These are phyloP conservation scores for Chaetomiaceae sp. DNA, from an alignment of 2,329 filamentous ascomycete genomes.

Conservation along the genomic window DNA sequence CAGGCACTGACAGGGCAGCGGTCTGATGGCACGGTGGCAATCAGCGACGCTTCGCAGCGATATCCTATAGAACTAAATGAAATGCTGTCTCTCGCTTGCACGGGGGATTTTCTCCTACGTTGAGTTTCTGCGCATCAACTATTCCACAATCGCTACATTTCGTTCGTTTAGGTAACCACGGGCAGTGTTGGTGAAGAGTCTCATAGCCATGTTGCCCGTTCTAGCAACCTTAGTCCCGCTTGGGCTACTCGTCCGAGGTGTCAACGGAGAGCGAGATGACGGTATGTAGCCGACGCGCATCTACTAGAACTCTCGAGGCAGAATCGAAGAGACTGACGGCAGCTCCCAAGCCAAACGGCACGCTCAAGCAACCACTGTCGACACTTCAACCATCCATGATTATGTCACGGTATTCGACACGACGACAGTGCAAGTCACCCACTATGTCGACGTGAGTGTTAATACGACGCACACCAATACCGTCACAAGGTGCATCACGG, in stretches of 20 bases:
- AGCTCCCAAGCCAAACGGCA: not conserved
- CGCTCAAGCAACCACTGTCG: not conserved
- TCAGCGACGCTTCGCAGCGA: not conserved
- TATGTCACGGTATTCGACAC: constrained; percentile 19
- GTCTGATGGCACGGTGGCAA: too few species aligned
- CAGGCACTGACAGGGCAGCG: not conserved
- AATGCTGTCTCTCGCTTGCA: too few species aligned
- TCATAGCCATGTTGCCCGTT: constrained; percentile 25
- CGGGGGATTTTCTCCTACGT: too few species aligned
- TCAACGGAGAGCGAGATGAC: constrained; percentile 14
- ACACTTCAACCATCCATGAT: constrained; percentile 3
- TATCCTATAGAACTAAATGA: not conserved
- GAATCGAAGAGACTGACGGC: not conserved
- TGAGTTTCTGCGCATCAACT: not conserved
- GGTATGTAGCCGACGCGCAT: constrained; percentile 21
- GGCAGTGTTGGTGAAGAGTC: constrained; percentile 14
- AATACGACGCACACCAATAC: constrained; percentile 17
- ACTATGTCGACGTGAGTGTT: constrained; percentile 18
- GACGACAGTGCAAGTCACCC: constrained; percentile 13
- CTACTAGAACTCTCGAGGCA: not conserved
- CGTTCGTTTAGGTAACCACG: constrained; percentile 21
- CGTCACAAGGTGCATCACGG: constrained; percentile 14
- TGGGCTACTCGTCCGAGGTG: constrained; percentile 24
- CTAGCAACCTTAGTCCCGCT: constrained; percentile 19
- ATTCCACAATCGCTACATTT: not conserved